Percentiles rank a stretch among this genome's conserved stretches.
phyloP scores from a whole-genome alignment of 352 stramenopile species.

The Lagenidium giganteum region DNA sequence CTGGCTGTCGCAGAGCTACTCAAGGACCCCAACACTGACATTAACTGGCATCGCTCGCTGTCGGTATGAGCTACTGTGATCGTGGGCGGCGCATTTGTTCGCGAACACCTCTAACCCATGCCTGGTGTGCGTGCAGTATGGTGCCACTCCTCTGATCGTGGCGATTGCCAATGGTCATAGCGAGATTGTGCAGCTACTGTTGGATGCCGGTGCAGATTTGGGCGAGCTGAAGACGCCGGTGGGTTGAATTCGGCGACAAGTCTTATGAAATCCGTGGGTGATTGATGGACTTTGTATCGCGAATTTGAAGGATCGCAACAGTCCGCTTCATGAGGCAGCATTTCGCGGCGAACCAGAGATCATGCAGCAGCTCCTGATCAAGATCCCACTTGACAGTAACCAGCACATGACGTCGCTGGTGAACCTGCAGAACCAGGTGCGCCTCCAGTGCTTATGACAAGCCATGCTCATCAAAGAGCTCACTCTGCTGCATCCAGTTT shows the following conservation, averaged over 20 bases:
- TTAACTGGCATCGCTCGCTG: conserved; percentile 73
- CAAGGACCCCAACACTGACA: conserved; percentile 32
- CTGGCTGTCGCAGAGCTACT: conserved; percentile 41
- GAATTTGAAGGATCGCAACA: conserved; percentile 59
- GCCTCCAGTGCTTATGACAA: neutral
- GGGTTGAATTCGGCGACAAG: conserved; percentile 1
- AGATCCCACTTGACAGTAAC: conserved; percentile 38
- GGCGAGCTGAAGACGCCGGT: conserved; percentile 68
- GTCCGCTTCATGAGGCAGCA: conserved; percentile 63
- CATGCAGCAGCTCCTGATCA: conserved; percentile 38
- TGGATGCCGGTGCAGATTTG: conserved; percentile 56
- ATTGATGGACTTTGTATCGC: neutral
- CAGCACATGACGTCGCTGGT: conserved; percentile 32
- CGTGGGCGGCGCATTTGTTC: neutral
- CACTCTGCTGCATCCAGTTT: conserved; percentile 46
- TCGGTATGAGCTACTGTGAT: too few relatives aligned
- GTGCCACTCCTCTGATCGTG: conserved; percentile 59
- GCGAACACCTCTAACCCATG: conserved; percentile 3
- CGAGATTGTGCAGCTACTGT: conserved; percentile 44
- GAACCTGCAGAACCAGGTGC: conserved; percentile 57
- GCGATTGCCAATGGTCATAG: conserved; percentile 60
- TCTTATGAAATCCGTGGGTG: neutral
- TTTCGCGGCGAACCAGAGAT: conserved; percentile 48
- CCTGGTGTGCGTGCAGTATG: conserved; percentile 34
- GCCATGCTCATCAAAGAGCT: too few relatives aligned